Evolutionary conservation across 208 protist species (phyloP).

Genomic region (Leishmania tarentolae): DNA sequence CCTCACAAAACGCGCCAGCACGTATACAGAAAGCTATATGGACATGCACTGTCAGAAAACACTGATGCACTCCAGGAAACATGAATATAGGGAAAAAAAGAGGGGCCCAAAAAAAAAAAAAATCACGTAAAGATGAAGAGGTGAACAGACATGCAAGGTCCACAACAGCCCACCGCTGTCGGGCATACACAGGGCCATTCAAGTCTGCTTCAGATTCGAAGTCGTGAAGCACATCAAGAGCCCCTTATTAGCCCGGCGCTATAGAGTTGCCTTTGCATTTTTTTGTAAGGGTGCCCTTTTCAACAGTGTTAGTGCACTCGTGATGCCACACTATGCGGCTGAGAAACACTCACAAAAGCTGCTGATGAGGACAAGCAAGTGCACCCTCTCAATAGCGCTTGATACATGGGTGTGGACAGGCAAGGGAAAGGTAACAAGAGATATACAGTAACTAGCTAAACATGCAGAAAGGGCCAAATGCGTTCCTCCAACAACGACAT

Average conservation of each 20-base stretch:
- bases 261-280: not conserved
- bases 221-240: not conserved
- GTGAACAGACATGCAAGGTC: not conserved
- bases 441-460: not conserved
- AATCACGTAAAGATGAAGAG: not conserved
- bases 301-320: not conserved
- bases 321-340: not conserved
- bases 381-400: not conserved
- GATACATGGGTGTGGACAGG: not conserved
- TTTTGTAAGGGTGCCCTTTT: not conserved
- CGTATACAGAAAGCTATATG: not conserved
- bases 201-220: not conserved
- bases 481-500: not conserved
- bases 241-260: not conserved
- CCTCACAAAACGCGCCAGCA: not conserved
- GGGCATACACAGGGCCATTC: not conserved
- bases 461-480: not conserved
- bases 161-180: not conserved
- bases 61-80: not conserved
- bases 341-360: not conserved
- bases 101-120: not conserved
- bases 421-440: not conserved
- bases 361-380: not conserved
- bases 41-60: not conserved
- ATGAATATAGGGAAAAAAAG: constrained; percentile 9